These are phyloP conservation scores for Lasiodiplodia theobromae DNA, from an alignment of 2,329 filamentous ascomycete genomes.

Conservation along the genomic window DNA sequence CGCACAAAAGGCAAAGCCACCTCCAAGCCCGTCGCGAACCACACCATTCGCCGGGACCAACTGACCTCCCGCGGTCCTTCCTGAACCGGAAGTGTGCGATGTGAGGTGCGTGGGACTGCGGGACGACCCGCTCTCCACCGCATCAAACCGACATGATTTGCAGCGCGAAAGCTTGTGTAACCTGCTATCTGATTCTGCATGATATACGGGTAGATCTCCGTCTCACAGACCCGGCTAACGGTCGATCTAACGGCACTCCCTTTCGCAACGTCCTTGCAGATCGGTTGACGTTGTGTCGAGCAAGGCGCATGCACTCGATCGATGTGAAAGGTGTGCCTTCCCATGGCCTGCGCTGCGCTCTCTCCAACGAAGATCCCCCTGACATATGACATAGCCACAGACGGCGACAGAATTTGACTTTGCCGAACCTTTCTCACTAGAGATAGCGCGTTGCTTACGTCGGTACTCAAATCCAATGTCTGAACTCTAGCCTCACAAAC, in stretches of 20 bases:
- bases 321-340: background rate
- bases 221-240: constrained; percentile 2
- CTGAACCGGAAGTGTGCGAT: background rate
- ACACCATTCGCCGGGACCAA: background rate
- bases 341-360: too few species aligned
- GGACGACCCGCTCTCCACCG: constrained; percentile 21
- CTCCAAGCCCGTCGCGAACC: background rate
- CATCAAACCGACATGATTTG: constrained; percentile 9
- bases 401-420: too few species aligned
- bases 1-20: background rate
- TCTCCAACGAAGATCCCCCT: constrained; percentile 11
- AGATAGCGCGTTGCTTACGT: too few species aligned
- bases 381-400: background rate
- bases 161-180: constrained; percentile 10
- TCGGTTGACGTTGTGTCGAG: background rate
- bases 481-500: too few species aligned
- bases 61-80: background rate
- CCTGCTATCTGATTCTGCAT: background rate
- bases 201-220: constrained; percentile 8
- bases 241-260: constrained; percentile 1
- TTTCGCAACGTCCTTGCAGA: background rate
- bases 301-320: background rate
- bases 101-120: constrained; percentile 1
- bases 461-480: too few species aligned
- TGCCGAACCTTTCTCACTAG: too few species aligned